Evolutionary conservation across 179 eudicot species (phyloP).

Genomic region (Silene vulgaris): DNA sequence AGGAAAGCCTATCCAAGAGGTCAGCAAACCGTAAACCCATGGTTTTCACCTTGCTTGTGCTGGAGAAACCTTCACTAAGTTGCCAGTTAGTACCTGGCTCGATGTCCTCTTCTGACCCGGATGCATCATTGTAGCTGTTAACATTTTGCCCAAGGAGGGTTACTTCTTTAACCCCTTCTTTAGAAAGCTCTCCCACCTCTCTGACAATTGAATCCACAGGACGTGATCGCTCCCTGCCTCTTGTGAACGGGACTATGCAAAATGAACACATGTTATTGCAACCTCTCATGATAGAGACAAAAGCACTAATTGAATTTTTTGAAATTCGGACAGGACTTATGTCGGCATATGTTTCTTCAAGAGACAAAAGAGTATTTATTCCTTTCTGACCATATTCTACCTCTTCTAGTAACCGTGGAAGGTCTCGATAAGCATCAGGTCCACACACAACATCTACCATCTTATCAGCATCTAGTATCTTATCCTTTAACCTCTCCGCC

Average conservation of each 20-base stretch:
- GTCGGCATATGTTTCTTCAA: slow-evolving; percentile 98
- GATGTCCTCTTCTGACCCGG: slow-evolving; percentile 46
- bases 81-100: slow-evolving; percentile 72
- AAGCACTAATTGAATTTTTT: slow-evolving; percentile 70
- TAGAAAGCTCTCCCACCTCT: slow-evolving; percentile 89
- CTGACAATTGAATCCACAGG: slow-evolving; percentile 88
- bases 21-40: slow-evolving; percentile 91
- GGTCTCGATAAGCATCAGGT: slow-evolving; percentile 94
- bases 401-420: slow-evolving; percentile 82
- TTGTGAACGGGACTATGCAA: slow-evolving; percentile 97
- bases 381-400: slow-evolving; percentile 97
- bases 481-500: slow-evolving; percentile 99
- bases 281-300: slow-evolving; percentile 97
- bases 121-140: slow-evolving; percentile 90
- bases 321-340: slow-evolving; percentile 87
- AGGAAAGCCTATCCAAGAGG: slow-evolving; percentile 80
- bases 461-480: slow-evolving; percentile 92
- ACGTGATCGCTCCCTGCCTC: slow-evolving; percentile 96
- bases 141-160: slow-evolving; percentile 98
- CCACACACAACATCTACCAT: slow-evolving; percentile 99
- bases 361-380: slow-evolving; percentile 92
- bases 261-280: slow-evolving; percentile 99
- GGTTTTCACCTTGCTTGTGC: slow-evolving; percentile 71
- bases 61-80: slow-evolving; percentile 90
- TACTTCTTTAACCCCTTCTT: slow-evolving; percentile 91